Evolutionary conservation across 768 basidiomycete species (phyloP).

Genomic region (Naganishia vaughanmartiniae): DNA sequence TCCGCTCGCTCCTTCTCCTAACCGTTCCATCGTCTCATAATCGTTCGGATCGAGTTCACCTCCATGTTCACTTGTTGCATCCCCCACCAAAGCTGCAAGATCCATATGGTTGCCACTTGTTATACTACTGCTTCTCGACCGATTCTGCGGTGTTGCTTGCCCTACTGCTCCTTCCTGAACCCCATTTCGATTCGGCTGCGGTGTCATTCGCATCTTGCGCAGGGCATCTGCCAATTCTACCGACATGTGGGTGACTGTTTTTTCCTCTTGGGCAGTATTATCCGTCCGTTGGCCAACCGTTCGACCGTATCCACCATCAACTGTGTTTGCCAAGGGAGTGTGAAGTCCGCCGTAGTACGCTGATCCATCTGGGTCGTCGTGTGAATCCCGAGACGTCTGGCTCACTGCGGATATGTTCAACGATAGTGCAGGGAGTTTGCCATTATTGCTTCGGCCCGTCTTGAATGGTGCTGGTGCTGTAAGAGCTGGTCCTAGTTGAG

Average conservation of each 20-base stretch:
- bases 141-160: conserved; percentile 16
- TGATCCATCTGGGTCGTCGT: not conserved
- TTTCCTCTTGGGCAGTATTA: conserved; percentile 4
- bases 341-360: conserved; percentile 33
- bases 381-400: not conserved
- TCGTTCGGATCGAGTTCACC: conserved; percentile 38
- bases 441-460: not conserved
- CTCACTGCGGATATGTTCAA: not conserved
- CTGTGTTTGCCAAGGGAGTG: conserved; percentile 31
- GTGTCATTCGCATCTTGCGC: conserved; percentile 23
- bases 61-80: conserved; percentile 9
- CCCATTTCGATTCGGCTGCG: conserved; percentile 4
- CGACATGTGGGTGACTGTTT: conserved; percentile 33
- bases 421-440: not conserved
- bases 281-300: conserved; percentile 16
- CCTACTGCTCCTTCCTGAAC: not conserved
- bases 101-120: conserved; percentile 7
- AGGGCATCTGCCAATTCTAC: conserved; percentile 27
- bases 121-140: conserved; percentile 34
- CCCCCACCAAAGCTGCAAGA: not conserved
- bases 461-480: conserved; percentile 21
- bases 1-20: conserved; percentile 53
- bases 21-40: conserved; percentile 40
- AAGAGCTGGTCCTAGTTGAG: conserved; percentile 3
- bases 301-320: conserved; percentile 17